Percentiles rank a stretch among this genome's conserved stretches.
Conservation (phyloP, 1,139 yeast species). For the Protomyces lactucae-debilis region DNA sequence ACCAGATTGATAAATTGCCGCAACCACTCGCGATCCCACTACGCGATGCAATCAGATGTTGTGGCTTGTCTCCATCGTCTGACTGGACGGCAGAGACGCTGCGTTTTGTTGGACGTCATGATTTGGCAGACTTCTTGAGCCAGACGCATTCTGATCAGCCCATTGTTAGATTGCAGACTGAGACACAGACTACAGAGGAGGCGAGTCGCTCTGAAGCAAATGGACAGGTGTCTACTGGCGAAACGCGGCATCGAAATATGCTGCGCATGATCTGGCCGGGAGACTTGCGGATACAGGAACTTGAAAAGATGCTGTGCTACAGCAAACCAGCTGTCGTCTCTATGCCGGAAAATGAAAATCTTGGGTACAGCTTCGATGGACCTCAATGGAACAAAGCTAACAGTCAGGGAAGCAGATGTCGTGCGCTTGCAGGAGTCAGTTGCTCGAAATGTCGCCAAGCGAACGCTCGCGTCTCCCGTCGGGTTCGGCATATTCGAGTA, state of each 20-base stretch:
- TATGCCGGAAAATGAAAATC: conserved; percentile 40
- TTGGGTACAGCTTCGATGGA: conserved; percentile 30
- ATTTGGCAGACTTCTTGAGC: conserved; percentile 45
- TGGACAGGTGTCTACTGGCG: neutral
- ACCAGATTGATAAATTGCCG: conserved; percentile 57
- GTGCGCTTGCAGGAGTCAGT: conserved; percentile 57
- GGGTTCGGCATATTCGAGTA: conserved; percentile 73
- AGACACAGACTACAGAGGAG: conserved; percentile 42
- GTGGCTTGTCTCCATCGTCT: conserved; percentile 53
- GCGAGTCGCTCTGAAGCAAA: conserved; percentile 37
- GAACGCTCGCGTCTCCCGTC: conserved; percentile 71
- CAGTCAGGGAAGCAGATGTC: conserved; percentile 53
- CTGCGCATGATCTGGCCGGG: conserved; percentile 56
- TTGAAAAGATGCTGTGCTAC: conserved; percentile 64
- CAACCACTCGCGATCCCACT: conserved; percentile 65
- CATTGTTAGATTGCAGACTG: conserved; percentile 25
- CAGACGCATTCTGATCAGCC: neutral
- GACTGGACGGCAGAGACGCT: conserved; percentile 43
- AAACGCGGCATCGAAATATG: neutral
- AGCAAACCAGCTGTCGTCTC: conserved; percentile 45
- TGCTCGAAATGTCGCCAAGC: conserved; percentile 58
- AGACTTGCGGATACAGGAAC: conserved; percentile 77
- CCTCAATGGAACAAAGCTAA: neutral
- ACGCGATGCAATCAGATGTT: conserved; percentile 45
- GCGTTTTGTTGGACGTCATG: conserved; percentile 63